These are phyloP conservation scores for Buddleja alternifolia DNA, from an alignment of 257 asterid species.

Conservation along the genomic window DNA sequence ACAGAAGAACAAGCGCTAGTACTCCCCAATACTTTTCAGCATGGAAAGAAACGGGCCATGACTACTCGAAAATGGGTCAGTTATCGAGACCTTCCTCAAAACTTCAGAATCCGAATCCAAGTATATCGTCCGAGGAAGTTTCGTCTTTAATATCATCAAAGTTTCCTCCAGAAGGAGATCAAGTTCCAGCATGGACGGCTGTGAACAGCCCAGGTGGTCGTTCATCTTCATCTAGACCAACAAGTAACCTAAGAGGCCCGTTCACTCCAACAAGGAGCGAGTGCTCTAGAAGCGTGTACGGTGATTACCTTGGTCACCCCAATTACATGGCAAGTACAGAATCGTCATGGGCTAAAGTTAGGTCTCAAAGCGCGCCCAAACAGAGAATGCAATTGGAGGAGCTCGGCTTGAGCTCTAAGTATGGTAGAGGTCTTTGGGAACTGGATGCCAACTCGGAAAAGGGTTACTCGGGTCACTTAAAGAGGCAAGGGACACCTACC, in stretches of 20 bases:
- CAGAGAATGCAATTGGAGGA: constrained; percentile 76
- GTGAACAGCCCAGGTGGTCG: constrained; percentile 66
- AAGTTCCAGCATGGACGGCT: constrained; percentile 45
- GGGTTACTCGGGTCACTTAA: constrained; percentile 38
- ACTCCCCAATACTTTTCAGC: constrained; percentile 47
- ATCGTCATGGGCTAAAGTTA: constrained; percentile 74
- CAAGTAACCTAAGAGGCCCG: constrained; percentile 52
- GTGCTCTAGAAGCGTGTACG: constrained; percentile 64
- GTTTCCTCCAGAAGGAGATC: constrained; percentile 49
- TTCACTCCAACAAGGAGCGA: constrained; percentile 69
- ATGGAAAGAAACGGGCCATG: constrained; percentile 56
- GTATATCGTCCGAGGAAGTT: constrained; percentile 74
- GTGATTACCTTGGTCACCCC: constrained; percentile 66
- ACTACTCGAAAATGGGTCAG: constrained; percentile 37
- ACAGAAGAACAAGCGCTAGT: constrained; percentile 29
- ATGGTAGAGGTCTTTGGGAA: constrained; percentile 51
- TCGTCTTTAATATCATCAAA: constrained; percentile 48
- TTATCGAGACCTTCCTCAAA: constrained; percentile 46
- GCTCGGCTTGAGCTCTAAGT: constrained; percentile 36
- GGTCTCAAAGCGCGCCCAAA: constrained; percentile 94
- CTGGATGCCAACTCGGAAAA: constrained; percentile 63
- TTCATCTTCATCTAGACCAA: constrained; percentile 61
- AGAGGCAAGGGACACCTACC: constrained; percentile 39
- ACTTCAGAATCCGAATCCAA: constrained; percentile 68
- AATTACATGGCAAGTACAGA: constrained; percentile 86